Base-by-base conservation (phyloP, 106 monocot species). In the Acorus gramineus region DNA sequence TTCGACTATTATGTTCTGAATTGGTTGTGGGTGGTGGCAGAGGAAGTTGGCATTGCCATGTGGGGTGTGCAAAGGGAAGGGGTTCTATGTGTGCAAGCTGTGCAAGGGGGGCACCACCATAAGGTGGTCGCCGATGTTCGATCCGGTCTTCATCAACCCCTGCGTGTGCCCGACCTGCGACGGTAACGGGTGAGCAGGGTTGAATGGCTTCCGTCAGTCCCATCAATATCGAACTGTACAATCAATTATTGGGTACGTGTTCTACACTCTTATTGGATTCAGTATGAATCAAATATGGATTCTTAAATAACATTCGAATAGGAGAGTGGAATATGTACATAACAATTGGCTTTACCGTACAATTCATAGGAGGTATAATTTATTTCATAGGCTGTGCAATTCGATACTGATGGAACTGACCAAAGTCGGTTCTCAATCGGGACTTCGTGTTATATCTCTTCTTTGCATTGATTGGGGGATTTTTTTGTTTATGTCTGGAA, bases 161-260 rank as follows among this genome's bases (percentile, higher is more conserved):
- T 95, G 86, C 45, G 71, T 95, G 46, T 95, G 94, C 80, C 94
- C 94, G 1, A 95, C 94, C 12, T 95, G 94, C 46, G 90, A 95
- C 50, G 94, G 94, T 2, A 87, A 84, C 42, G 84, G 75, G 94
- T 85, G n/a, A 5, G 46, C 13, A 1, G 11, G 50, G 9, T 51
- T 42, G 6, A 42, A 50, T 28, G 4, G 13, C 45, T 68, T 68
- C 3, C 4, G 2, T 4, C 4, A 4, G 8, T 14, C 46, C n/a
- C 7, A n/a, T 11, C 5, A 8, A 5, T 7, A 8, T 2, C 4
- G 3, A 49, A 57, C 13, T 50, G 49, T 9, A 3, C 4, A 11
- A 7, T 2, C 3, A 7, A 44, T 49, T 10, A 57, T 50, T 52
- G 5, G 43, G 3, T 61, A 11, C 54, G 43, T 52, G 50, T 12